phyloP scores from a whole-genome alignment of 768 basidiomycete species.

The Mycena pura region DNA sequence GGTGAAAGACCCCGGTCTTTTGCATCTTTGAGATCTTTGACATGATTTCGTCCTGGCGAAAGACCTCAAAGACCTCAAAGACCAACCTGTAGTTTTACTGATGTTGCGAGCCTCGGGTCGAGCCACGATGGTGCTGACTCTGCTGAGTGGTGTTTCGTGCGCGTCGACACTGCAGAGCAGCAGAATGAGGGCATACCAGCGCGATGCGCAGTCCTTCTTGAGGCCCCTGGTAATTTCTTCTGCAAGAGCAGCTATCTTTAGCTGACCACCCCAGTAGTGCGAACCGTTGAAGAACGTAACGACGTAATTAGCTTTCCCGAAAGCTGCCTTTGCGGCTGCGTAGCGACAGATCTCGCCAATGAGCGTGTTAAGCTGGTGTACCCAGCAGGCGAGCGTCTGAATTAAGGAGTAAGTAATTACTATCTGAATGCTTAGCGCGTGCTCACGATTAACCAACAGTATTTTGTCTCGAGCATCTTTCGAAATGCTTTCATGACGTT shows the following conservation, averaged over 20 bases:
- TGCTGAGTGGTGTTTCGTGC: too few species aligned
- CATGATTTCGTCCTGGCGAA: too few species aligned
- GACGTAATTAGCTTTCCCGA: conserved; percentile 22
- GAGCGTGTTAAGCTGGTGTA: conserved; percentile 39
- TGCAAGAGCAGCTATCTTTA: neutral
- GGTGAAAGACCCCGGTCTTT: too few species aligned
- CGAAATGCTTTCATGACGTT: conserved; percentile 37
- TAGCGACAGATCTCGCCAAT: conserved; percentile 36
- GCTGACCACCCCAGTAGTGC: neutral
- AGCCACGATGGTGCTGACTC: too few species aligned
- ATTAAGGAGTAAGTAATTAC: too few species aligned
- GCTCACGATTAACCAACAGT: conserved; percentile 35
- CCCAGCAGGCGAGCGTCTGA: conserved; percentile 36
- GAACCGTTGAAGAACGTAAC: too few species aligned
- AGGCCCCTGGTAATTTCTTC: neutral
- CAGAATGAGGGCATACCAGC: neutral
- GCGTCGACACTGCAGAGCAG: neutral
- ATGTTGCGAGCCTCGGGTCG: too few species aligned
- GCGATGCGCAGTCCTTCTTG: neutral
- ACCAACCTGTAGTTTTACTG: too few species aligned
- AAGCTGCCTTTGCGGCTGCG: conserved; percentile 29
- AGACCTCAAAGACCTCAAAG: too few species aligned
- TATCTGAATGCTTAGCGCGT: too few species aligned
- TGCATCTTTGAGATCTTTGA: too few species aligned
- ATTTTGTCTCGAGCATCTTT: conserved; percentile 24